Conservation (phyloP, 164 flowering plant species). For the Malania oleifera region DNA sequence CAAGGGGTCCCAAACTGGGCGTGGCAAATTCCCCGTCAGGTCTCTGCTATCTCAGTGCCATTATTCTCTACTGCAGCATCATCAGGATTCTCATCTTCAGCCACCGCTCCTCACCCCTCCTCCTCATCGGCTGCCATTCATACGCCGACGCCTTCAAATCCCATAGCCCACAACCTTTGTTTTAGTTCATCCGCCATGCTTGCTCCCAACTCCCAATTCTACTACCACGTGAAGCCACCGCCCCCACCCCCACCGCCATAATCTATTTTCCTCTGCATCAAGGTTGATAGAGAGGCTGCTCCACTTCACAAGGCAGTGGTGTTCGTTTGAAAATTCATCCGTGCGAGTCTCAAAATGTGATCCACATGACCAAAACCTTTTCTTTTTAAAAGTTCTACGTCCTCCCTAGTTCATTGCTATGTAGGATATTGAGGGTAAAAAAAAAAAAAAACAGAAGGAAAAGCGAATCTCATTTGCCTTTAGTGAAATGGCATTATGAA, state of each 20-base stretch:
- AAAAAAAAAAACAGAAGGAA: no score
- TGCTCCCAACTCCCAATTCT: slow-evolving; percentile 24
- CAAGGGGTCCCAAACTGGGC: slow-evolving; percentile 33
- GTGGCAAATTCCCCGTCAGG: slow-evolving; percentile 36
- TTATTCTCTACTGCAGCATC: slow-evolving; percentile 75
- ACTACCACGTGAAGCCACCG: slow-evolving; percentile 2
- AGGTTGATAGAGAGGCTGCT: background rate
- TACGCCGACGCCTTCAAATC: slow-evolving; percentile 20
- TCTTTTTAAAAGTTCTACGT: background rate
- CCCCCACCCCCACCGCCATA: background rate
- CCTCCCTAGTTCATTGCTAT: background rate
- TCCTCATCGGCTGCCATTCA: slow-evolving; percentile 30
- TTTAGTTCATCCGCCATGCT: slow-evolving; percentile 11
- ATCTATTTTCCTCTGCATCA: background rate
- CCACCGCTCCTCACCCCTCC: slow-evolving; percentile 12
- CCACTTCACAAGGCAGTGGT: no score
- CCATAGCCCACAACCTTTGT: slow-evolving; percentile 18
- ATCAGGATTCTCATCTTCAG: slow-evolving; percentile 80
- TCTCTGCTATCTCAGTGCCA: slow-evolving; percentile 24
- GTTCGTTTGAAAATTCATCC: slow-evolving; percentile 4
- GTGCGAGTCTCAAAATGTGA: slow-evolving; percentile 12
- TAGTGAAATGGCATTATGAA: background rate
- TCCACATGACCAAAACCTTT: slow-evolving; percentile 1
- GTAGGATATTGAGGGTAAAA: background rate
- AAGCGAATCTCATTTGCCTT: slow-evolving; percentile 6